phyloP scores from a whole-genome alignment of 2,329 filamentous ascomycete genomes.

The Neofusicoccum ribis region DNA sequence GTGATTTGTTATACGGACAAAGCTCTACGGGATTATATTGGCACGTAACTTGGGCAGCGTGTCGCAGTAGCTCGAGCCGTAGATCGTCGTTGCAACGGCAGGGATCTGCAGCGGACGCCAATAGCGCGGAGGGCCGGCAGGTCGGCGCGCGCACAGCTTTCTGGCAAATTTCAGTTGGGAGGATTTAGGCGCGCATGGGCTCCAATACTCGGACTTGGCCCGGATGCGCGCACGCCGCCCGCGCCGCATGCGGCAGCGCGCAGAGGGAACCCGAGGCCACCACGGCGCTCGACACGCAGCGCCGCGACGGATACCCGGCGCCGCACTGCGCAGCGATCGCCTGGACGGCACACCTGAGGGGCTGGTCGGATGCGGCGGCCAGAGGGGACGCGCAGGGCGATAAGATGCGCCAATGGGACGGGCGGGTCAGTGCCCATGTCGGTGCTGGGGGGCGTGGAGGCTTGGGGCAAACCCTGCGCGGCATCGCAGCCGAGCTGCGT shows the following conservation, averaged over 20 bases:
- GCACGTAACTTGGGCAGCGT: neutral
- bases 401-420: neutral
- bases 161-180: conserved; percentile 13
- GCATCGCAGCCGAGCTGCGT: conserved; percentile 7
- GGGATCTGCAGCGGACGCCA: neutral
- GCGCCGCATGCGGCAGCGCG: neutral
- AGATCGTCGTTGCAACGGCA: neutral
- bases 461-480: conserved; percentile 1
- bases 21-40: neutral
- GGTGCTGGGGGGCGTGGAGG: neutral
- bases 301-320: neutral
- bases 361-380: neutral
- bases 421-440: too few relatives aligned
- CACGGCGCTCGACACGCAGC: neutral
- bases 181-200: conserved; percentile 8
- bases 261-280: too few relatives aligned
- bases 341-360: neutral
- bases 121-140: neutral
- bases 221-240: neutral
- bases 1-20: neutral
- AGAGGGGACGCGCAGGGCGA: neutral
- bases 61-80: neutral
- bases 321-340: neutral
- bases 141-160: neutral
- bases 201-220: conserved; percentile 10